These are phyloP conservation scores for Raphanus hybrid DNA, from an alignment of 441 rosid species.

Conservation along the genomic window DNA sequence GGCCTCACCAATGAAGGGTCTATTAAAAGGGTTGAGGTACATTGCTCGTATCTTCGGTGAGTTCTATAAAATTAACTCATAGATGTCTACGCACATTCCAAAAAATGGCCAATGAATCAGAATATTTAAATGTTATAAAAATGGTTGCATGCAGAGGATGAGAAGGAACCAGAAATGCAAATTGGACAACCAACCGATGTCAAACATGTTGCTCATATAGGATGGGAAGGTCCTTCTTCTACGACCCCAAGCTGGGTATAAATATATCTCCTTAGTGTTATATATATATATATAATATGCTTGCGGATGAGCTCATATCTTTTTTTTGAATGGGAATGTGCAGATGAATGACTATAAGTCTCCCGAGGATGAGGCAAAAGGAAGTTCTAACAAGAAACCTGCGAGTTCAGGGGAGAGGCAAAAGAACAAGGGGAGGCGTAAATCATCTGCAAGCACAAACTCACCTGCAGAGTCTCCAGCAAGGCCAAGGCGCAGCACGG, in stretches of 20 bases:
- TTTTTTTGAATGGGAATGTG: background rate
- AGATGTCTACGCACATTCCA: background rate
- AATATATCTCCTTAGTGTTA: background rate
- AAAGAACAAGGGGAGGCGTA: conserved; percentile 2
- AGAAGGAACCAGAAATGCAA: conserved; percentile 83
- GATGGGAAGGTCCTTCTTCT: conserved; percentile 89
- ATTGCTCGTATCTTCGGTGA: conserved; percentile 5
- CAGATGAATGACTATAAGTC: conserved; percentile 4
- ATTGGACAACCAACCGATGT: conserved; percentile 97
- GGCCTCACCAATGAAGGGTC: conserved; percentile 4
- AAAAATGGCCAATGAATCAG: too few species aligned
- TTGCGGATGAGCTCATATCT: background rate
- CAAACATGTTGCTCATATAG: conserved; percentile 98
- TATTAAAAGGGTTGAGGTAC: conserved; percentile 3
- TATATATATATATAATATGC: background rate
- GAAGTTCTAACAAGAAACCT: background rate
- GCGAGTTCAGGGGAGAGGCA: background rate
- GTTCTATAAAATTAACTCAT: background rate
- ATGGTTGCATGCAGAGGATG: conserved; percentile 67
- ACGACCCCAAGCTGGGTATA: conserved; percentile 60
- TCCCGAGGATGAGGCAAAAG: background rate
- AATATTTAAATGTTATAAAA: background rate
- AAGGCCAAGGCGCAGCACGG: background rate
- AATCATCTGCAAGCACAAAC: conserved; percentile 4
- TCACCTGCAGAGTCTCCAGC: conserved; percentile 10